Conservation (phyloP, 1,139 yeast genomes). For the Scheffersomyces titani region DNA sequence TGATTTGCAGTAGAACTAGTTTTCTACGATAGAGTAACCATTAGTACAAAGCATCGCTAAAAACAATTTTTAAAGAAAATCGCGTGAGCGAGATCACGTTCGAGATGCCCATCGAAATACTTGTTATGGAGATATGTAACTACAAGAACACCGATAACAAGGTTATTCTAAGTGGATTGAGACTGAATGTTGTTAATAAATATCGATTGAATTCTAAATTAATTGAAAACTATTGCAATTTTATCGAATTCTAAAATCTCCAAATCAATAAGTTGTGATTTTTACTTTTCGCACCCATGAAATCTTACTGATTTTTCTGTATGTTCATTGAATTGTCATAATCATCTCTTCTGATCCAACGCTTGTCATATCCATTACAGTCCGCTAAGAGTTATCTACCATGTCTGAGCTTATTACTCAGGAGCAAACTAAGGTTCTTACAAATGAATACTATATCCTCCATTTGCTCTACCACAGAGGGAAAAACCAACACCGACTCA, state of each 20-base stretch:
- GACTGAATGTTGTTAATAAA: no score
- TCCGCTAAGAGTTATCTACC: neutral
- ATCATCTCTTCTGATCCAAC: neutral
- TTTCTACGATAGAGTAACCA: neutral
- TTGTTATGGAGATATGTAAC: neutral
- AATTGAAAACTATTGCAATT: no score
- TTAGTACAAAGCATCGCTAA: neutral
- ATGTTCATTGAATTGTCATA: neutral
- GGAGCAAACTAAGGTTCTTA: conserved; percentile 6
- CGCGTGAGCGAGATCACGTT: neutral
- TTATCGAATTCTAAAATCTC: neutral
- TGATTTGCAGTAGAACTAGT: neutral
- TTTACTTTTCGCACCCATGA: neutral
- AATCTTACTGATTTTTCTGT: neutral
- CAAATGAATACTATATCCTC: conserved; percentile 55
- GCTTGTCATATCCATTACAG: no score
- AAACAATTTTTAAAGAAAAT: neutral
- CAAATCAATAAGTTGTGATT: neutral
- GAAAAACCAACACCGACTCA: conserved; percentile 73
- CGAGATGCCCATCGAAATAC: neutral
- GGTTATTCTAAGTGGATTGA: neutral
- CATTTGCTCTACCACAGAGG: conserved; percentile 70
- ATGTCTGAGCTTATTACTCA: neutral
- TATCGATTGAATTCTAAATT: no score
- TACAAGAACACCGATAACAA: neutral